A percentile compares a stretch with the other conserved stretches of the same genome.
Conservation (phyloP, 2,329 filamentous ascomycete species). For the Fusarium fracticaudum region DNA sequence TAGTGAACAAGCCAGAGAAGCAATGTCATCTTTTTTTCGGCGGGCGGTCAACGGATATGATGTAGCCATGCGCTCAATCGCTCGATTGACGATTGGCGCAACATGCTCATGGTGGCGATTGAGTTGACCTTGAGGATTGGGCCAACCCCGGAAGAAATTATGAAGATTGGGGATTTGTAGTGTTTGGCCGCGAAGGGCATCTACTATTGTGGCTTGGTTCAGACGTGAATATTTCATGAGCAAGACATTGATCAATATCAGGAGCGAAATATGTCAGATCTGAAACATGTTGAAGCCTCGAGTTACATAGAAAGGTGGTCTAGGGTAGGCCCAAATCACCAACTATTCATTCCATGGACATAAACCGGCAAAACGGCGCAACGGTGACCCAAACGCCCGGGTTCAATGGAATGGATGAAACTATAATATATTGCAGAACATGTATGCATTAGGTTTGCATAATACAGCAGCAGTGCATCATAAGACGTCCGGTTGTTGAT, state of each 20-base stretch:
- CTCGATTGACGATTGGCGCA: conserved; percentile 29
- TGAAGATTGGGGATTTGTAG: conserved; percentile 43
- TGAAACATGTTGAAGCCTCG: not conserved
- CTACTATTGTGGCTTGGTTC: conserved; percentile 31
- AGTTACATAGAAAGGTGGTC: not conserved
- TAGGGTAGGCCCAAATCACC: conserved; percentile 8
- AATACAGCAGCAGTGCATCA: too few relatives aligned
- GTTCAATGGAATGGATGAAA: not conserved
- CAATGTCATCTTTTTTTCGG: conserved; percentile 49
- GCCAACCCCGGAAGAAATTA: conserved; percentile 41
- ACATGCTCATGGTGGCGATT: conserved; percentile 38
- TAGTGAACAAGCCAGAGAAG: conserved; percentile 28
- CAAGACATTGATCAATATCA: not conserved
- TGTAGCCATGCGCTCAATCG: conserved; percentile 47
- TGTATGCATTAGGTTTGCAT: not conserved
- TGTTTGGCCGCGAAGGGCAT: conserved; percentile 41
- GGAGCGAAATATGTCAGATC: not conserved
- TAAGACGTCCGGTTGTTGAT: not conserved
- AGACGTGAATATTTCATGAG: conserved; percentile 32
- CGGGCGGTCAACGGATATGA: conserved; percentile 42
- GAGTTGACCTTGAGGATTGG: conserved; percentile 9
- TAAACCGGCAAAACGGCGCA: not conserved
- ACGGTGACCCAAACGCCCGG: not conserved
- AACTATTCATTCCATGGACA: not conserved
- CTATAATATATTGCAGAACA: not conserved